Conservation (phyloP, 2,329 filamentous ascomycete species). For the Penicillium sp. region DNA sequence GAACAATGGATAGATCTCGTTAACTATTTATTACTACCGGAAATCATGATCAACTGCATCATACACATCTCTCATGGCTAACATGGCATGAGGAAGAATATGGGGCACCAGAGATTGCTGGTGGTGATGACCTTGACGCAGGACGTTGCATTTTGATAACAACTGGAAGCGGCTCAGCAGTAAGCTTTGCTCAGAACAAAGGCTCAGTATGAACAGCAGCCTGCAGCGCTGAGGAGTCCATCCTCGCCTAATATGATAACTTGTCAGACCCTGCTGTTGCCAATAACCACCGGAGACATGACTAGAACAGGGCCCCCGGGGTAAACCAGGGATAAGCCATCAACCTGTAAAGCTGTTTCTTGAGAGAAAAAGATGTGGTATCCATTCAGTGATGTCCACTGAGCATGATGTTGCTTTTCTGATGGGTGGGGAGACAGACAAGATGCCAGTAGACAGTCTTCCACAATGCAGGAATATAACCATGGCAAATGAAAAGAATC, state of each 20-base stretch:
- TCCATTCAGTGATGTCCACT: background rate
- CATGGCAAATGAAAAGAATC: conserved; percentile 18
- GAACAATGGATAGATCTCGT: background rate
- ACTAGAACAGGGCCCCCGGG: background rate
- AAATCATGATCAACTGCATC: background rate
- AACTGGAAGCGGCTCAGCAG: background rate
- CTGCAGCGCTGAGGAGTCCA: background rate
- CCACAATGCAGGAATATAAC: background rate
- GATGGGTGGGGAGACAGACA: background rate
- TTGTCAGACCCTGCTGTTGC: background rate
- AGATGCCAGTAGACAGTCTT: background rate
- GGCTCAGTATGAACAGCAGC: background rate
- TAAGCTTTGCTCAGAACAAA: background rate
- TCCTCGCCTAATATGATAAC: background rate
- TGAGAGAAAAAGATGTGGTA: background rate
- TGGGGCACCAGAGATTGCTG: background rate
- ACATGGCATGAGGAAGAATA: background rate
- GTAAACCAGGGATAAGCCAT: background rate
- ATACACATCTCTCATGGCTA: background rate
- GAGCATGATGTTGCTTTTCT: background rate
- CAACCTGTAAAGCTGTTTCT: background rate
- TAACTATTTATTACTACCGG: background rate
- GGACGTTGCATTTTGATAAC: background rate
- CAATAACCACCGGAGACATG: background rate
- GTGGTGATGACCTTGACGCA: background rate